phyloP scores from a whole-genome alignment of 345 rosid species.

The Eutrema heterophyllum region DNA sequence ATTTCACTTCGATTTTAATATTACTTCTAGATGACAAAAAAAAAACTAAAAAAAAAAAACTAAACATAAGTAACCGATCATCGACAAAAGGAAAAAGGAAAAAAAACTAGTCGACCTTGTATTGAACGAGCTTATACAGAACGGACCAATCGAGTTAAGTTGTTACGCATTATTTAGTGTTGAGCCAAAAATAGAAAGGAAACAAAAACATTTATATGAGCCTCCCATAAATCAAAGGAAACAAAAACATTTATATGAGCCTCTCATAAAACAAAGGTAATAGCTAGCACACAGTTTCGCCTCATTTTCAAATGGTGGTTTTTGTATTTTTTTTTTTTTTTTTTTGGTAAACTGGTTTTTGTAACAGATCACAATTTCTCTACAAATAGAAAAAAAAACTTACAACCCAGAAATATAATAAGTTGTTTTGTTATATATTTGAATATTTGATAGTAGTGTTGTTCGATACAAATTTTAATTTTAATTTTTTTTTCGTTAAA shows the following conservation, averaged over 20 bases:
- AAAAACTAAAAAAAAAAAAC: neutral
- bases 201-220: constrained; percentile 23
- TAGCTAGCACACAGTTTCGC: constrained; percentile 3
- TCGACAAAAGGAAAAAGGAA: neutral
- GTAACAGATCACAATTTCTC: neutral
- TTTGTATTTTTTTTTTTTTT: neutral
- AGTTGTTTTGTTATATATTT: neutral
- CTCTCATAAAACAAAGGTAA: no score
- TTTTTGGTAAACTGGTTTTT: constrained; percentile 5
- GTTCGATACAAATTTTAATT: neutral
- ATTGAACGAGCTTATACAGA: constrained; percentile 10
- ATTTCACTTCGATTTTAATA: no score
- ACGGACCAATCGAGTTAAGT: constrained; percentile 29
- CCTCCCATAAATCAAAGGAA: no score
- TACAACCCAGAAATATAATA: neutral
- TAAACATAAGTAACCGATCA: neutral
- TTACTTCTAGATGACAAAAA: no score
- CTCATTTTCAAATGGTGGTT: neutral
- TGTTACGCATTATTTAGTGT: constrained; percentile 4
- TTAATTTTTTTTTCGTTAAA: neutral
- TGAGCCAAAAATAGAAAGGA: constrained; percentile 23
- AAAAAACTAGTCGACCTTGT: neutral
- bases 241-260: no score
- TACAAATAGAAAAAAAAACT: neutral
- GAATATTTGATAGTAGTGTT: neutral